Conservation (phyloP, 1,139 yeast species). For the Saccharomycopsis hybrid region DNA sequence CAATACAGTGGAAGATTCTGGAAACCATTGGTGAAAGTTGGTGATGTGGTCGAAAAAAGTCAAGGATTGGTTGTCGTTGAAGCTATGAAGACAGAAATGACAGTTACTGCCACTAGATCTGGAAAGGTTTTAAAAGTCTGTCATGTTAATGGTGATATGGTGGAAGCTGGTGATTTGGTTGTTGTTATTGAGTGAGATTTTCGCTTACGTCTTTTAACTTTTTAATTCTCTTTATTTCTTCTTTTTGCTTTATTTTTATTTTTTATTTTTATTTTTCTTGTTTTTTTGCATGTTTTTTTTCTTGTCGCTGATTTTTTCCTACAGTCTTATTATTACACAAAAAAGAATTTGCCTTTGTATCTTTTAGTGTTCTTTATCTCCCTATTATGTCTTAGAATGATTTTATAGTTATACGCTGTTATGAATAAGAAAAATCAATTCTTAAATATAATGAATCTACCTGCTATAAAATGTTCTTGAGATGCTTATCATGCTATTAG, state of each 20-base stretch:
- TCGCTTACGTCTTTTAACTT: neutral
- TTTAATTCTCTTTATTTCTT: neutral
- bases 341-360: no score
- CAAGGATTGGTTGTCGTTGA: slow-evolving; percentile 86
- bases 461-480: no score
- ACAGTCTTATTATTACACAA: no score
- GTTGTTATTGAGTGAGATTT: slow-evolving; percentile 50
- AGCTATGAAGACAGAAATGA: slow-evolving; percentile 98
- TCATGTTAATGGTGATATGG: slow-evolving; percentile 89
- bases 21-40: slow-evolving; percentile 80
- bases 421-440: no score
- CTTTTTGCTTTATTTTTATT: neutral
- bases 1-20: slow-evolving; percentile 96
- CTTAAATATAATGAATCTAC: no score
- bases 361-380: no score
- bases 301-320: no score
- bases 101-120: slow-evolving; percentile 60
- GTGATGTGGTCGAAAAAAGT: slow-evolving; percentile 68
- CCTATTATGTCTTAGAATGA: no score
- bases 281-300: neutral
- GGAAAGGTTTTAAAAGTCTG: slow-evolving; percentile 77
- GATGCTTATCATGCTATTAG: no score
- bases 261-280: neutral
- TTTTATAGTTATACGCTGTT: no score
- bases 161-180: slow-evolving; percentile 91